Base-by-base conservation (phyloP, 2,329 filamentous ascomycete genomes). In the Ascochyta lentis region DNA sequence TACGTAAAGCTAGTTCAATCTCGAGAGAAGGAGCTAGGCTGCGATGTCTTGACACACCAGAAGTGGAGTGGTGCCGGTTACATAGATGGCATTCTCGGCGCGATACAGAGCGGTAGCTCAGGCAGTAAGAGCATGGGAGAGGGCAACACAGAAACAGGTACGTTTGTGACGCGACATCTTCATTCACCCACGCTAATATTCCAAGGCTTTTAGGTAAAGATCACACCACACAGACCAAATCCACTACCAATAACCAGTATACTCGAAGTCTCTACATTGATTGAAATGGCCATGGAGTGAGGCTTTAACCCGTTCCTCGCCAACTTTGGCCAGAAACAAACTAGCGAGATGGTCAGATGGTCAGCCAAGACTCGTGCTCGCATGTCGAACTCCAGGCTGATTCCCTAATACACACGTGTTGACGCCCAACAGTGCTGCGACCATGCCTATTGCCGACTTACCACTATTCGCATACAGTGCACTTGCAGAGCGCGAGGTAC, bases 1-100 rank as follows among this genome's bases (percentile, higher is more conserved):
- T 99, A 99, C 71, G 95, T 98, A n/a, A 90, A 96, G 56, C 79
- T 97, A 0, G 88, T 99, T 35, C 95, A 99, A 78, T 83, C 87
- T 48, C 84, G 88, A 35, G 95, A 99, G 79, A 96, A 96, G 83
- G 93, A 96, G 63, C 79, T 94, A 1, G 90, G 90, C 13, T 92
- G 92, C 54, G 93, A 97, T 68, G 93, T 96, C n/a, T 80, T 96
- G 61, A 96, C 92, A 35, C 93, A 97, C 75, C 93, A 97, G 81
- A 96, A 95, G 74, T 92, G 89, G 89, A 89, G 86, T 63, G 87
- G 87, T 27, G 87, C 87, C 0, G 78, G 79, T 2, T 89, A 96
- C 73, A 89, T 97, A 64, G 93, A 97, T 74, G 92, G 93, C 3
- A 94, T 97, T 42, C 74, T 97, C 29, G 92, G 92, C 0, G 88